Base-by-base conservation (phyloP, 139 green algal genomes). In the Chlamydomonas sp. region DNA sequence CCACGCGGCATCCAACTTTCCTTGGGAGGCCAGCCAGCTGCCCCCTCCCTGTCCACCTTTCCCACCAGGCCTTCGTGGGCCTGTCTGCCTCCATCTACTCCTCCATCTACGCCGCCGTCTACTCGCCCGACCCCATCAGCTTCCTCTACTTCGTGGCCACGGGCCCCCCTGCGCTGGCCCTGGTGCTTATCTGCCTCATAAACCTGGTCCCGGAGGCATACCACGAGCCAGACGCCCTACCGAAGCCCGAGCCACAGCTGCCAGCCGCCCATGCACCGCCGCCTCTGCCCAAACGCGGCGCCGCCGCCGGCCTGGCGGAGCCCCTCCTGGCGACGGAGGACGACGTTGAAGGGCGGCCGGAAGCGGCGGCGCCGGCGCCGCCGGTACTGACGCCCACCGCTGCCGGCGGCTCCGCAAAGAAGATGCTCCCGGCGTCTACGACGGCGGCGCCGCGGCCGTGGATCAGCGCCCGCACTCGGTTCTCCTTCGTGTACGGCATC, bases 61-160 rank as follows among this genome's bases (percentile, higher is more conserved):
- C 31, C 31, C 69, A 20, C 69, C 78, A 79, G 71, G 73, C 83
- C 62, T 89, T 89, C 79, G 79, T 92, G 67, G 93, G 93, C 83
- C 83, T 95, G 18, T 93, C 88, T 80, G 90, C 93, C 14, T 92
- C 89, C 10, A 79, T 95, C 59, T 96, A 94, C 83, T 91, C 92
- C 9, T 88, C 85, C 69, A 71, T 95, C 62, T 98, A 96, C 79
- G 73, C 89, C 2, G 90, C 88, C 31, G 20, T 49, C 5, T 86
- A 80, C 82, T 10, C 60, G 9, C 63, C 82, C 10, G 69, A 49
- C 68, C 64, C n/a, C 66, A 5, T 1, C 64, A 66, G 8, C 10
- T 97, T 95, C 89, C 78, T 97, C n/a, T 62, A 92, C 16, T 95
- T 94, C 80, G 76, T 97, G 20, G 93, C 91, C 0, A 15, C 93